Evolutionary conservation across 305 asterid genomes (phyloP), one percentile per base, ranked within the genome.

Genomic region (Fraxinus dipetala): DNA sequence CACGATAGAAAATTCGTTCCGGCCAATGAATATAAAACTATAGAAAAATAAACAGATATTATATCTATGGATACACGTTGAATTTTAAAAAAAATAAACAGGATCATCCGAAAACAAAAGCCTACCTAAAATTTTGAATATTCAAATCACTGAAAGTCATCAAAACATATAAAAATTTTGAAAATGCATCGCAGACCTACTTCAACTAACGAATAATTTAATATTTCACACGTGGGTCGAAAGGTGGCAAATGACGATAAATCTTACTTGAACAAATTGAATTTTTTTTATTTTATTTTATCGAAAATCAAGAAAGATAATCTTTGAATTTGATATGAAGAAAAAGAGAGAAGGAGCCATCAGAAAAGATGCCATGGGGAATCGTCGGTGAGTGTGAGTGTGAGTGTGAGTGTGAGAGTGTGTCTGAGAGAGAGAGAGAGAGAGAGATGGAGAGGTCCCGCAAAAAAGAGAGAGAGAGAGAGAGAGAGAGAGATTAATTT

Each of bases 111-210:
- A 91, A 90, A 89, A 88, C 36, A 78, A 20, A 87, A 80, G 82
- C 87, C 86, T 38, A 92, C 94, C 97, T 86, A 92, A 85, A 85
- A 34, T 76, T 45, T 85, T 77, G 86, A 89, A 83, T 78, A 85
- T 70, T 61, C 78, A 69, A 81, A 78, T 38, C 81, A 16, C 81
- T 88, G 87, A 86, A 90, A 86, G 88, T 84, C 91, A 91, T 86
- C 89, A 81, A 28, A 70, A 9, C 73, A 75, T 90, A 86, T 77
- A 75, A 81, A 89, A 83, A 6, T 78, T 63, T 93, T 92, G 88
- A 80, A 31, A 80, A 83, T 80, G 34, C 87, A 40, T 61, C 76
- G 80, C 83, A 84, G 69, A 89, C 92, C 87, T 65, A 56, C 85
- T 59, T 54, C 69, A 87, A 85, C 88, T 79, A 84, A 65, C 82